These are phyloP conservation scores for Mastigamoeba balamuthi DNA, from an alignment of 78 protist species.

Conservation along the genomic window DNA sequence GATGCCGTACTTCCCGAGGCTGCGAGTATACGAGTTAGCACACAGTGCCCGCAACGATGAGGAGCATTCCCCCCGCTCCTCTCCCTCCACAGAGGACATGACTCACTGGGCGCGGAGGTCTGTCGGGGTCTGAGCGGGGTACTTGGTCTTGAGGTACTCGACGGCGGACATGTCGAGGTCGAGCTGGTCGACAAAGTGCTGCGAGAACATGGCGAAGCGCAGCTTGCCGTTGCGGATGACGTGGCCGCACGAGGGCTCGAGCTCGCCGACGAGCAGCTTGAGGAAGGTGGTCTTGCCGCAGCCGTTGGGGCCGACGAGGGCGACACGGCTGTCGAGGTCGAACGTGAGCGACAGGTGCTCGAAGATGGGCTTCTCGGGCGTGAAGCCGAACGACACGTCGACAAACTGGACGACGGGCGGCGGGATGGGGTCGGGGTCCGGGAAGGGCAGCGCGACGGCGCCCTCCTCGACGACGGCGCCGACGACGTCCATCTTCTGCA, in stretches of 20 bases:
- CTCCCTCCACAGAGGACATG: too few relatives aligned
- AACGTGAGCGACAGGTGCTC: slow-evolving; percentile 57
- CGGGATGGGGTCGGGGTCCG: slow-evolving; percentile 43
- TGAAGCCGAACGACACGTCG: slow-evolving; percentile 72
- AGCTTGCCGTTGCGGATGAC: slow-evolving; percentile 49
- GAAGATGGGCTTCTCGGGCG: slow-evolving; percentile 40
- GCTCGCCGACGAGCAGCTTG: slow-evolving; percentile 69
- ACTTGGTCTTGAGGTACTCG: slow-evolving; percentile 52
- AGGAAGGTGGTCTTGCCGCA: slow-evolving; percentile 85
- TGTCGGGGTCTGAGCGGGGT: slow-evolving; percentile 8
- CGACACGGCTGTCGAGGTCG: slow-evolving; percentile 64
- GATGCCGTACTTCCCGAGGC: slow-evolving; percentile 67
- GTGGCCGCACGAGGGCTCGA: slow-evolving; percentile 53
- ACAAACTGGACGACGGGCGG: slow-evolving; percentile 65
- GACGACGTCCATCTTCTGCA: slow-evolving; percentile 63
- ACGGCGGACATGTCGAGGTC: slow-evolving; percentile 61
- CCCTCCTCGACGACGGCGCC: slow-evolving; percentile 58
- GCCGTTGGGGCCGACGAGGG: slow-evolving; percentile 92
- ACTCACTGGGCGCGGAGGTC: background rate
- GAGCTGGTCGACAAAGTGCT: slow-evolving; percentile 78
- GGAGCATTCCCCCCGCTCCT: too few relatives aligned
- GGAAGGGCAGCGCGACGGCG: slow-evolving; percentile 47
- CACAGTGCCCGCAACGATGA: too few relatives aligned
- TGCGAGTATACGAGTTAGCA: too few relatives aligned
- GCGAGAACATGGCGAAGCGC: slow-evolving; percentile 64